Conservation (phyloP, 495 filamentous ascomycete genomes). For the Schizothecium vesticola region DNA sequence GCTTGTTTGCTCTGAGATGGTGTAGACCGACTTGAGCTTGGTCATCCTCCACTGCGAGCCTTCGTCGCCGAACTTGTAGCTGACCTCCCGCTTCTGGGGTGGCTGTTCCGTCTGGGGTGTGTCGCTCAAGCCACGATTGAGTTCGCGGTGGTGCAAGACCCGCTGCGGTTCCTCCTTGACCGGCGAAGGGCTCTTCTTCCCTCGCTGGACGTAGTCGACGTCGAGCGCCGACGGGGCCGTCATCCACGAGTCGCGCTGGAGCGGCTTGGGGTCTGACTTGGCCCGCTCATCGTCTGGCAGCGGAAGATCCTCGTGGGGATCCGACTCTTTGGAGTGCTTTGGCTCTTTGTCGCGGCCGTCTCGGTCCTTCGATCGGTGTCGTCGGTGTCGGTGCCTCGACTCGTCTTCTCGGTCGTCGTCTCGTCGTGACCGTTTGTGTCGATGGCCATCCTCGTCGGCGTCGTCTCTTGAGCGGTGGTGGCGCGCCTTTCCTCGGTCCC, state of each 20-base stretch:
- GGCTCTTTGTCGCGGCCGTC: constrained; percentile 19
- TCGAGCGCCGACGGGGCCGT: constrained; percentile 73
- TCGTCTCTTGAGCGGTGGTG: constrained; percentile 39
- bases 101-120: background rate
- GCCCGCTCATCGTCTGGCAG: constrained; percentile 41
- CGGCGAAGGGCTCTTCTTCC: constrained; percentile 43
- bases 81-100: constrained; percentile 52
- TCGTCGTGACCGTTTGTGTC: constrained; percentile 44
- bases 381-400: constrained; percentile 18
- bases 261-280: constrained; percentile 21
- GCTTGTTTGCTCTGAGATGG: constrained; percentile 67
- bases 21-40: constrained; percentile 81
- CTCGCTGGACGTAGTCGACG: constrained; percentile 77
- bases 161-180: constrained; percentile 65
- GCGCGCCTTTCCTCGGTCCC: constrained; percentile 33
- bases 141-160: constrained; percentile 72
- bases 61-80: constrained; percentile 83
- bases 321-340: constrained; percentile 37
- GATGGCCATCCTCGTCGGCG: constrained; percentile 35
- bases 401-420: constrained; percentile 32
- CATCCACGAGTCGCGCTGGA: constrained; percentile 85
- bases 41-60: constrained; percentile 95
- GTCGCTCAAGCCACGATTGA: constrained; percentile 65
- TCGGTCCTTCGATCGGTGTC: constrained; percentile 11
- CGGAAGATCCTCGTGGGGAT: constrained; percentile 44